phyloP scores from a whole-genome alignment of 371 early-diverging fungal genomes.

The Mortierella sp. region DNA sequence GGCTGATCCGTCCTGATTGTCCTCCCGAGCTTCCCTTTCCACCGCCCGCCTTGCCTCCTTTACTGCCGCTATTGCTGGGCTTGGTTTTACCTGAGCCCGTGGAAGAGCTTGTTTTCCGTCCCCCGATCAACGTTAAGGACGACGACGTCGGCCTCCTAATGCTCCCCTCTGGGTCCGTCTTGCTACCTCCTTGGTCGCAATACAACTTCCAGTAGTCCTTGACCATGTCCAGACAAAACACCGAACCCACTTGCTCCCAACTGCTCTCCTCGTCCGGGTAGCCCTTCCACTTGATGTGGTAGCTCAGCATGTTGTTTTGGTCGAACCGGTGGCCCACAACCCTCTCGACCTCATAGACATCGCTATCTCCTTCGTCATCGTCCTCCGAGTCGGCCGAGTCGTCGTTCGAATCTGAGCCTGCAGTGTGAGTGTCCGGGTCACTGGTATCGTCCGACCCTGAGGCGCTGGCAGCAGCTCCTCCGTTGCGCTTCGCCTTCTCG shows the following conservation, averaged over 20 bases:
- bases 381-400: constrained; percentile 16
- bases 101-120: neutral
- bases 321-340: constrained; percentile 39
- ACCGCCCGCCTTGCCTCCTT: neutral
- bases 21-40: neutral
- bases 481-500: neutral
- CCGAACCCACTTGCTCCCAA: constrained; percentile 21
- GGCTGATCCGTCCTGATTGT: neutral
- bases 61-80: neutral
- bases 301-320: neutral
- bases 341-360: constrained; percentile 41
- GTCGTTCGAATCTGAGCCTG: neutral
- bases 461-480: neutral
- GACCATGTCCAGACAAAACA: constrained; percentile 29
- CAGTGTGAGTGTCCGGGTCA: neutral
- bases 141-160: constrained; percentile 7
- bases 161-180: constrained; percentile 15
- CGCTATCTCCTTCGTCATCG: constrained; percentile 21
- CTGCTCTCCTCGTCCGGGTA: constrained; percentile 32
- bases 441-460: neutral
- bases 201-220: constrained; percentile 45
- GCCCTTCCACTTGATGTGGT: constrained; percentile 43
- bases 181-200: constrained; percentile 18
- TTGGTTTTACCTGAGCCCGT: neutral
- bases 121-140: neutral